Evolutionary conservation across 768 basidiomycete species (phyloP).

Genomic region (Lactarius trivialis): DNA sequence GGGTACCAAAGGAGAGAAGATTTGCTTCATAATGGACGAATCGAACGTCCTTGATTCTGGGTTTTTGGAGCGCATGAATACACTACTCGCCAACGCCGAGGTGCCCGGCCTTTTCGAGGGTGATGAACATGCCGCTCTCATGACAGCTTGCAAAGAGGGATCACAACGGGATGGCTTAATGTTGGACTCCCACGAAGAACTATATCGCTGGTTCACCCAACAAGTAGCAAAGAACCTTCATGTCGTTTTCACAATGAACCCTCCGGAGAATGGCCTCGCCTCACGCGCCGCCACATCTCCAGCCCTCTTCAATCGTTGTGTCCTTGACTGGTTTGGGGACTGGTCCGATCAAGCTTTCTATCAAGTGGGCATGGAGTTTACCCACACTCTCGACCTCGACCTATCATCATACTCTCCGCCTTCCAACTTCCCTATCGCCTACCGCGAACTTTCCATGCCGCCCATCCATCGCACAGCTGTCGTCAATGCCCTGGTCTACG

Average conservation of each 20-base stretch:
- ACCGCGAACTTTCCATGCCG: conserved; percentile 77
- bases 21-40: conserved; percentile 99
- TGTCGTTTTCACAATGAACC: conserved; percentile 99
- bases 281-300: conserved; percentile 96
- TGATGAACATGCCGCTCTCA: conserved; percentile 95
- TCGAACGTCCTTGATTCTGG: conserved; percentile 99
- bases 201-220: conserved; percentile 98
- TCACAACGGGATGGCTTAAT: conserved; percentile 98
- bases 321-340: conserved; percentile 98
- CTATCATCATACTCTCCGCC: conserved; percentile 75
- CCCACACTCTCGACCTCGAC: conserved; percentile 88
- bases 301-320: conserved; percentile 97
- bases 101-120: conserved; percentile 99
- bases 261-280: conserved; percentile 91
- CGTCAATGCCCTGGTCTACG: conserved; percentile 87
- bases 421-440: conserved; percentile 80
- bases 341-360: conserved; percentile 99
- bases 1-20: conserved; percentile 98
- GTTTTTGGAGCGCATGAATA: conserved; percentile 99
- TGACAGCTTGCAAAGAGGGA: conserved; percentile 99
- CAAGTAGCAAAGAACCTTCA: conserved; percentile 98
- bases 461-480: conserved; percentile 87
- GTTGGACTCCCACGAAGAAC: conserved; percentile 95
- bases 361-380: conserved; percentile 97
- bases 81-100: conserved; percentile 97